Percentiles rank a stretch among this genome's conserved stretches.
phyloP scores from a whole-genome alignment of 2,329 filamentous ascomycete species.

The Colletotrichum simmondsii region DNA sequence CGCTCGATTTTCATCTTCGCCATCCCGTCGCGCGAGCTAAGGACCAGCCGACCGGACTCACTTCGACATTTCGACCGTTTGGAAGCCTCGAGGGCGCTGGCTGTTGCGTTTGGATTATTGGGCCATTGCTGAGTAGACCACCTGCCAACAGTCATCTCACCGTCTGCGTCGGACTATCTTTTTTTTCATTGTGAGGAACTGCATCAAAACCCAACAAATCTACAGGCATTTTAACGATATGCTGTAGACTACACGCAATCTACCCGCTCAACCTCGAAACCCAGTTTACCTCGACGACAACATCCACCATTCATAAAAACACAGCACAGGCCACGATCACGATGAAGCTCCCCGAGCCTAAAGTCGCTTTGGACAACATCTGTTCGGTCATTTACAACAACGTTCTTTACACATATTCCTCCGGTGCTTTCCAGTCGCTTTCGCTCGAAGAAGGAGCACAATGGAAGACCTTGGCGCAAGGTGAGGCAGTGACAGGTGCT shows the following conservation, averaged over 20 bases:
- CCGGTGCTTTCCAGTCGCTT: conserved; percentile 80
- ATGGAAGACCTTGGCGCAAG: conserved; percentile 76
- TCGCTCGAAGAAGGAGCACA: conserved; percentile 73
- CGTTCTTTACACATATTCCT: conserved; percentile 85
- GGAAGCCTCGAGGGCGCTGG: conserved; percentile 16
- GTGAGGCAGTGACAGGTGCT: conserved; percentile 77
- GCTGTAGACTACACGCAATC: conserved; percentile 23
- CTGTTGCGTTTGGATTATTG: neutral
- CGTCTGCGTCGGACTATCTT: neutral
- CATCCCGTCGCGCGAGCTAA: conserved; percentile 9
- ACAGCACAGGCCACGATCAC: conserved; percentile 8
- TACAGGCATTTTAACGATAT: conserved; percentile 5
- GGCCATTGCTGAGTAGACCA: neutral
- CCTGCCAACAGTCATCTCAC: neutral
- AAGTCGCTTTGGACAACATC: conserved; percentile 76
- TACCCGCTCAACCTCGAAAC: neutral
- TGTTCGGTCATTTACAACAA: conserved; percentile 86
- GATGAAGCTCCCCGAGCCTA: conserved; percentile 81
- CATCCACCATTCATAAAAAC: neutral
- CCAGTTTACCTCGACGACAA: neutral
- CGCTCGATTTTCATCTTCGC: conserved; percentile 27
- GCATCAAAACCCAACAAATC: neutral
- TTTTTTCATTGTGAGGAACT: neutral
- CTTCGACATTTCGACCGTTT: conserved; percentile 16
- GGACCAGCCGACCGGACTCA: conserved; percentile 9